Percentiles rank a stretch among this genome's conserved stretches.
These are phyloP conservation scores for Coemansia sp. DNA, from an alignment of 192 early-diverging fungal genomes.

Conservation along the genomic window DNA sequence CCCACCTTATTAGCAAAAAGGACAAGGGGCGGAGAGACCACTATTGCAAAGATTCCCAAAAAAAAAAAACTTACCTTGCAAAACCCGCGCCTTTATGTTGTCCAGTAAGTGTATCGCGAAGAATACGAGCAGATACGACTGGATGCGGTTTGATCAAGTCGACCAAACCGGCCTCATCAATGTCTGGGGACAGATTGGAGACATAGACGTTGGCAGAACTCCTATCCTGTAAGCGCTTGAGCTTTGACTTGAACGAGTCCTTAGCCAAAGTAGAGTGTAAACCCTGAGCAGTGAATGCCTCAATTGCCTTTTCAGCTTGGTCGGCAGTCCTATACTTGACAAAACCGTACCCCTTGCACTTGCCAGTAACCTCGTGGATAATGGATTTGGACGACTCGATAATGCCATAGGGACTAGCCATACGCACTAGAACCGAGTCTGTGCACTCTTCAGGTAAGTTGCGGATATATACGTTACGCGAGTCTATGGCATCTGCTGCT, in stretches of 20 bases:
- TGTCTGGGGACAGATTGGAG: constrained; percentile 76
- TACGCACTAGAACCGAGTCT: constrained; percentile 65
- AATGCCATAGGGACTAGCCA: constrained; percentile 69
- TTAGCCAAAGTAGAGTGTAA: constrained; percentile 78
- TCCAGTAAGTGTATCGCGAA: constrained; percentile 68
- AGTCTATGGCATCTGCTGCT: constrained; percentile 22
- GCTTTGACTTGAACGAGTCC: constrained; percentile 72
- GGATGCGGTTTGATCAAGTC: constrained; percentile 67
- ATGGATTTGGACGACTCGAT: constrained; percentile 86
- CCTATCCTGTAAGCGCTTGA: constrained; percentile 73
- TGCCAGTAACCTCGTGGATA: constrained; percentile 73
- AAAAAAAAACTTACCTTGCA: constrained; percentile 35
- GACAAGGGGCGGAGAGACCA: background rate
- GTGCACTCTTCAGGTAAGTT: constrained; percentile 68
- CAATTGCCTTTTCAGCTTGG: constrained; percentile 70
- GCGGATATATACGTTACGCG: constrained; percentile 80
- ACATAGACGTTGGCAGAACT: constrained; percentile 83
- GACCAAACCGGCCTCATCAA: constrained; percentile 69
- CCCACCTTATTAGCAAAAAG: background rate
- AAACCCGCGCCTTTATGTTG: constrained; percentile 81
- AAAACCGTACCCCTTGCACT: constrained; percentile 91
- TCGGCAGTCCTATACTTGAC: constrained; percentile 78
- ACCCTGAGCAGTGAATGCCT: constrained; percentile 65
- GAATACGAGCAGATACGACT: constrained; percentile 75
- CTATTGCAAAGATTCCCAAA: background rate